A percentile compares a stretch with the other conserved stretches of the same genome.
phyloP scores from a whole-genome alignment of 495 filamentous ascomycete species.

The Xanthoparmelia taractica region DNA sequence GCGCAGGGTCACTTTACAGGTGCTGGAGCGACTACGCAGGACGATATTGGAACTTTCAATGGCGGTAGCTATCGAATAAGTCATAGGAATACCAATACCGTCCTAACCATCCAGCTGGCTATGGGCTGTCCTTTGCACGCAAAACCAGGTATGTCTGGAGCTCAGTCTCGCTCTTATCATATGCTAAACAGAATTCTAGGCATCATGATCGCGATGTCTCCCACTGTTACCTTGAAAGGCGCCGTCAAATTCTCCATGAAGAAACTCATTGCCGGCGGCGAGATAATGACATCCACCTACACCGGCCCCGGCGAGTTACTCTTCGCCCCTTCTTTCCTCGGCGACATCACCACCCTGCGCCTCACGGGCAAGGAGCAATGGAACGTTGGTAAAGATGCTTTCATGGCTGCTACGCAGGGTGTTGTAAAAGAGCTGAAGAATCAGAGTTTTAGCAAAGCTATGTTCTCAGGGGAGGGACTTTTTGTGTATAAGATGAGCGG shows the following conservation, averaged over 20 bases:
- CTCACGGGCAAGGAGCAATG: slow-evolving; percentile 62
- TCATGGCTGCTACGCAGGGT: slow-evolving; percentile 68
- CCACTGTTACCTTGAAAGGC: slow-evolving; percentile 75
- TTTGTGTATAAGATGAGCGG: slow-evolving; percentile 86
- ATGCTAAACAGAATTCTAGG: slow-evolving; percentile 37
- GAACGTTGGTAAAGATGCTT: slow-evolving; percentile 76
- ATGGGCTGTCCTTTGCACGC: slow-evolving; percentile 77
- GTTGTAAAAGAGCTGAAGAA: slow-evolving; percentile 76
- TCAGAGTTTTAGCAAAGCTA: slow-evolving; percentile 80
- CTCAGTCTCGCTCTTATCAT: background rate
- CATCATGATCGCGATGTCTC: slow-evolving; percentile 91
- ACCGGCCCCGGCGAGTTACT: slow-evolving; percentile 90
- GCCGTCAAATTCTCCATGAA: slow-evolving; percentile 72
- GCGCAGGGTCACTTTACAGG: slow-evolving; percentile 50
- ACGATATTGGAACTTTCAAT: slow-evolving; percentile 91
- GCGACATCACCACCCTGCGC: slow-evolving; percentile 77
- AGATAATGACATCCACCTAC: slow-evolving; percentile 71
- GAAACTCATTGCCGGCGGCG: slow-evolving; percentile 74
- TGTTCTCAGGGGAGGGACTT: slow-evolving; percentile 88
- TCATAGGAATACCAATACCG: slow-evolving; percentile 83
- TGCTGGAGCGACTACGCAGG: slow-evolving; percentile 44
- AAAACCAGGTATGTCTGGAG: slow-evolving; percentile 57
- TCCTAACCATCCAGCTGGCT: slow-evolving; percentile 82
- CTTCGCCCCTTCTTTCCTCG: slow-evolving; percentile 68
- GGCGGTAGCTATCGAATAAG: slow-evolving; percentile 90